Base-by-base conservation (phyloP, 2,329 filamentous ascomycete species). In the Metarhizium humberi region DNA sequence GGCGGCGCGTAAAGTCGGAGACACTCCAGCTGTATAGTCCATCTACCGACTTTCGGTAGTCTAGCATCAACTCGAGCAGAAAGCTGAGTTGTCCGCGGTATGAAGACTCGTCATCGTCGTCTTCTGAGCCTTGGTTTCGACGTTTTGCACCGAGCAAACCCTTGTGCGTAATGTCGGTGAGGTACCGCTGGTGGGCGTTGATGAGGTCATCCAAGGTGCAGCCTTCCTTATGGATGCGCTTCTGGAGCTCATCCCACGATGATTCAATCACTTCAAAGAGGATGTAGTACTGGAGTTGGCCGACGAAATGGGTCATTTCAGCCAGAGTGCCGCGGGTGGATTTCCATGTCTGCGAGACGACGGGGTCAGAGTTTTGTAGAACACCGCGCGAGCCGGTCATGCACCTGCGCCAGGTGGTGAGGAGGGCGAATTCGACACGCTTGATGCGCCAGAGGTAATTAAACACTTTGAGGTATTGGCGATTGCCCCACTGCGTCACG, bases 381-480 rank as follows among this genome's bases (percentile, higher is more conserved):
- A 97, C 91, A n/a, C 92, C 91, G 57, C 94, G 82, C 3, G 92
- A 85, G 48, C 94, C 94, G 0, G 94, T 99, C 85, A 96, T 97
- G 71, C 88, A 95, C 61, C 92, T 88, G 56, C 94, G 85, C 92
- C 94, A 99, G 45, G 90, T 94, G 13, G 88, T 90, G 5, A 87
- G 82, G 1, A 99, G 81, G 0, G 90, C 92, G 66, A 97, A 99
- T 66, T 99, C 94, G 52, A 99, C 94, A 32, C 94, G 87, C 73
- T 99, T 99, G 66, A 99, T 90, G 59, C 94, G 87, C 92, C 94
- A 99, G 3, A 99, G 80, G 67, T 99, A 96, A 72, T 99, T 99
- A 80, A 99, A 99, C 10, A 99, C 90, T 68, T 97, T 97, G 63
- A 99, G 85, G 68, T 99, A 99, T 68, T 99, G 92, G 25, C 92